Evolutionary conservation across 2,329 filamentous ascomycete species (phyloP).

Genomic region (Pseudogymnoascus sp.): DNA sequence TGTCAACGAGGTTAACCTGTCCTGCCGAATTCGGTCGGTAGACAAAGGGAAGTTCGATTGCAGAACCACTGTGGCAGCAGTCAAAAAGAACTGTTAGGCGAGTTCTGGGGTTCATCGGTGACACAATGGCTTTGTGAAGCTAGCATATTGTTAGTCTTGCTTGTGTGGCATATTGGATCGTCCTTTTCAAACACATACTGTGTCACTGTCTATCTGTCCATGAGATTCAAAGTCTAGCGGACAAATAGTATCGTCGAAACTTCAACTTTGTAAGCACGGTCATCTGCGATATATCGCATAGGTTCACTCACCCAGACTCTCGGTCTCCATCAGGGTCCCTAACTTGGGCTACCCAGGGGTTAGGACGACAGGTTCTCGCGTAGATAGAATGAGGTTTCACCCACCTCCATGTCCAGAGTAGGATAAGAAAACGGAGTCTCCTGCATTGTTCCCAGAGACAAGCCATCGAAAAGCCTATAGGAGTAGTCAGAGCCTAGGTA

Average conservation of each 20-base stretch:
- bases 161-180: not conserved
- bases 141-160: not conserved
- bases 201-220: conserved; percentile 43
- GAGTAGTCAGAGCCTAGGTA: not conserved
- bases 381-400: not conserved
- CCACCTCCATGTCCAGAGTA: conserved; percentile 49
- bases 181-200: conserved; percentile 16
- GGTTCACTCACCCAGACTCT: conserved; percentile 24
- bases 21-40: conserved; percentile 48
- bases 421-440: conserved; percentile 46
- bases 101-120: conserved; percentile 39
- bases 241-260: conserved; percentile 41
- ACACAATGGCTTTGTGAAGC: conserved; percentile 44
- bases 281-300: not conserved
- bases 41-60: conserved; percentile 49
- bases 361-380: not conserved
- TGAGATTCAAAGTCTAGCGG: conserved; percentile 41
- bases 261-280: not conserved
- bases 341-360: conserved; percentile 31
- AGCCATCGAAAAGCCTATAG: conserved; percentile 47
- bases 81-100: conserved; percentile 50
- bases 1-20: conserved; percentile 46
- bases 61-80: conserved; percentile 53
- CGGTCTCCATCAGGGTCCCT: conserved; percentile 33
- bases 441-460: conserved; percentile 38